Evolutionary conservation across 2,329 filamentous ascomycete species (phyloP).

Genomic region (Verticillium albo-atrum): DNA sequence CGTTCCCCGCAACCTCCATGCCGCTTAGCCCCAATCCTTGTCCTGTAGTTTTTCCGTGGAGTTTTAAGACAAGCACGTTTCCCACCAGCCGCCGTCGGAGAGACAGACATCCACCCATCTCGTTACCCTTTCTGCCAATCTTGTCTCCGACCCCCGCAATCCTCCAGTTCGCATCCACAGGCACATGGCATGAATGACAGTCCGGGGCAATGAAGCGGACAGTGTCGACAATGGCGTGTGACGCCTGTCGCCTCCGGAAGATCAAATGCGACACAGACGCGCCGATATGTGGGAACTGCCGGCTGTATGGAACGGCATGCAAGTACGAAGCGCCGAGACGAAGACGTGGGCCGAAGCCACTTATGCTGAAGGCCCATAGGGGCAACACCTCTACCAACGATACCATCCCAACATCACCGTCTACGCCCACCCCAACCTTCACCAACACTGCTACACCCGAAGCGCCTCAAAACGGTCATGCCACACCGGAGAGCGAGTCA

Average conservation of each 20-base stretch:
- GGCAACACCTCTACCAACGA: not conserved
- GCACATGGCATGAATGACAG: not conserved
- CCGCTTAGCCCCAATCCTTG: not conserved
- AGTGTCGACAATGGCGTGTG: constrained; percentile 2
- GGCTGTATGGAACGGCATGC: not conserved
- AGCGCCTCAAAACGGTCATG: not conserved
- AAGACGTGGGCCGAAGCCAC: not conserved
- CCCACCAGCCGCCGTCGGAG: not conserved
- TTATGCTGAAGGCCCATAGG: not conserved
- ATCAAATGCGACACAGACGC: not conserved
- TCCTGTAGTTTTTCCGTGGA: not conserved
- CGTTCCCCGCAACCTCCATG: not conserved
- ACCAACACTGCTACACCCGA: not conserved
- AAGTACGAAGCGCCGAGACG: not conserved
- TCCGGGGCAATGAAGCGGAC: not conserved
- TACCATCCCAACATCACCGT: not conserved
- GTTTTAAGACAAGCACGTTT: not conserved
- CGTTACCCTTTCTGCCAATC: not conserved
- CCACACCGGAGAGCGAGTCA: not conserved
- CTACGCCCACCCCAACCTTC: not conserved
- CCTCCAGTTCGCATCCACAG: not conserved
- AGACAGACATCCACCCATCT: not conserved
- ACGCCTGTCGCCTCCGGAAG: not conserved
- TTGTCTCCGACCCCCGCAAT: not conserved
- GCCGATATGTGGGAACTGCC: not conserved